phyloP scores from a whole-genome alignment of 164 flowering plant genomes.

The Amborella trichopoda region DNA sequence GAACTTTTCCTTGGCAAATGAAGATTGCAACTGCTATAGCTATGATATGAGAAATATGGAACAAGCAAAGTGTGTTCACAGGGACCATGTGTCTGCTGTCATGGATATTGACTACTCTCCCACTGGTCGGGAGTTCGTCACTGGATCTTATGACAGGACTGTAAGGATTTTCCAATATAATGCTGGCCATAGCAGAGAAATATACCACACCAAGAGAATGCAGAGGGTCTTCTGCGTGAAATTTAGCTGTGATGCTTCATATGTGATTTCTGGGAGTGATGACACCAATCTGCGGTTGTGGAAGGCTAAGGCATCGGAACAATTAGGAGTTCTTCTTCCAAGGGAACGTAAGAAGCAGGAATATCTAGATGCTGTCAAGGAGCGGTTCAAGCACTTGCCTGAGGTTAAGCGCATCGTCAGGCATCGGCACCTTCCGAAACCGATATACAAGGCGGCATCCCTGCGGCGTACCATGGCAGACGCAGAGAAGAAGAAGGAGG shows the following conservation, averaged over 20 bases:
- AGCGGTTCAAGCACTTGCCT: constrained; percentile 78
- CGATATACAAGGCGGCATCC: constrained; percentile 55
- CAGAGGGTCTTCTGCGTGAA: constrained; percentile 95
- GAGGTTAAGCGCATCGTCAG: constrained; percentile 83
- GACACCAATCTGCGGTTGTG: constrained; percentile 90
- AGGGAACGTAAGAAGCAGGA: constrained; percentile 79
- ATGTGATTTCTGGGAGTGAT: constrained; percentile 90
- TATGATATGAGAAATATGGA: constrained; percentile 69
- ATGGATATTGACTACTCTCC: constrained; percentile 98
- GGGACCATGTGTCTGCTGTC: constrained; percentile 93
- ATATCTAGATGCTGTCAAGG: constrained; percentile 73
- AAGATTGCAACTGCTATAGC: constrained; percentile 88
- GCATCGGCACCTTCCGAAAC: constrained; percentile 84
- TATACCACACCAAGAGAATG: constrained; percentile 97
- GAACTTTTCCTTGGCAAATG: constrained; percentile 98
- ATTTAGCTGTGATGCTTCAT: constrained; percentile 72
- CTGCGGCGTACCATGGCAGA: constrained; percentile 44
- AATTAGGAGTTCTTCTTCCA: constrained; percentile 86
- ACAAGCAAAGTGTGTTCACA: constrained; percentile 87
- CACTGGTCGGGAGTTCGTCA: constrained; percentile 95
- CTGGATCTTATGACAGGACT: constrained; percentile 95
- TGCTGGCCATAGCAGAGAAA: constrained; percentile 90
- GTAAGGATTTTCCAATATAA: constrained; percentile 86
- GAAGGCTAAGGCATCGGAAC: constrained; percentile 98
- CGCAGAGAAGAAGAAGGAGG: constrained; percentile 53